Evolutionary conservation across 2,329 filamentous ascomycete species (phyloP), one percentile per base, ranked within the genome.

Genomic region (Talaromyces piceae): DNA sequence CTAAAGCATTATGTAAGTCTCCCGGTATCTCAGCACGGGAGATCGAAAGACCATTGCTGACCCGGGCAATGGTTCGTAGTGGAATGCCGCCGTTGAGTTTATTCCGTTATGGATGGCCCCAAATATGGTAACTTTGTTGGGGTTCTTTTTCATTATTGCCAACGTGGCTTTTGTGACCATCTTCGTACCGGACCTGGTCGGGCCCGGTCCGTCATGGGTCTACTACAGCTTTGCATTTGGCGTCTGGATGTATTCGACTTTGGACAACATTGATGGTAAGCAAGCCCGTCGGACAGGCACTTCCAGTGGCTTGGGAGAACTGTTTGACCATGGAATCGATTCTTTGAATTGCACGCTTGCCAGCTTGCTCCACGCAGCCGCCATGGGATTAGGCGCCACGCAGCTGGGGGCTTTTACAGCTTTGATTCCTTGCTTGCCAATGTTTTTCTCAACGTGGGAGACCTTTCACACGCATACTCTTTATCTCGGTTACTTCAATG

Each of bases 381-480:
- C 91, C 49, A 93, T 98, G 86, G 91, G 88, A 23, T 79, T 95
- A 47, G 93, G 93, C 37, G 82, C 87, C 3, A 88, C 87, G 16
- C 84, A 83, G 57, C 82, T 88, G 18, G 93, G 93, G 58, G 86
- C 93, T 52, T 94, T 95, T 67, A 97, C 93, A 1, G 90, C 91
- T 1, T 76, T 98, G 41, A 83, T 91, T 54, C 93, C 93, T 1
- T 94, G 90, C 61, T 75, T 98, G 41, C 88, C 93, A 54, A 98
- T 98, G 93, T 98, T 95, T 77, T 96, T 98, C 73, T 96, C 91
- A 3, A 98, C 93, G 2, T 98, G 93, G 93, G 93, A 98, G 73
- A 98, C 93, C 1, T 98, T 96, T 69, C 93, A 98, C 72, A 96
- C 93, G 4, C 93, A 98, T 69, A 97, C 93, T 0, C 76, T 98